phyloP scores from a whole-genome alignment of 495 filamentous ascomycete species.

The Usnea hakonensis region DNA sequence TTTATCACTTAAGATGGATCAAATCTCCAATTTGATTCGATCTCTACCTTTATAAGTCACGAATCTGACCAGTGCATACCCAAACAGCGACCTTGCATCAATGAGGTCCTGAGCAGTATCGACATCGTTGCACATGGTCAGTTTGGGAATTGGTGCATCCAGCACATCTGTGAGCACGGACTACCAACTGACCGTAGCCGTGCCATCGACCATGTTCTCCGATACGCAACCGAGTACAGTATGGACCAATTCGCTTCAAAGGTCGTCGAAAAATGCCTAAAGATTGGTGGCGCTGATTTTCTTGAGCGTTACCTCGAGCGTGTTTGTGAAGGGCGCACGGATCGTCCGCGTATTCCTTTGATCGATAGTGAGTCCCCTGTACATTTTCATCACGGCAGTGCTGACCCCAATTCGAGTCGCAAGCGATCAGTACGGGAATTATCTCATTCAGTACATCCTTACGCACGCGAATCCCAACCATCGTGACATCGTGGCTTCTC shows the following conservation, averaged over 20 bases:
- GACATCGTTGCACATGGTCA: slow-evolving; percentile 96
- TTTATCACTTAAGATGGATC: background rate
- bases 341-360: slow-evolving; percentile 90
- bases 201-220: slow-evolving; percentile 90
- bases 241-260: slow-evolving; percentile 99
- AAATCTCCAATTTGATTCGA: background rate
- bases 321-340: slow-evolving; percentile 81
- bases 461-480: slow-evolving; percentile 79
- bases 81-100: slow-evolving; percentile 80
- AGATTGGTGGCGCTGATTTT: slow-evolving; percentile 89
- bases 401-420: slow-evolving; percentile 53
- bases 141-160: slow-evolving; percentile 99
- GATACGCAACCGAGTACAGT: slow-evolving; percentile 89
- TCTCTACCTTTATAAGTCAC: slow-evolving; percentile 2
- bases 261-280: slow-evolving; percentile 97
- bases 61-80: slow-evolving; percentile 30
- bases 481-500: slow-evolving; percentile 83
- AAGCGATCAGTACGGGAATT: slow-evolving; percentile 97
- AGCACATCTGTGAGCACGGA: slow-evolving; percentile 98
- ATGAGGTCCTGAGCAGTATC: slow-evolving; percentile 88
- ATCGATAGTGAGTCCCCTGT: slow-evolving; percentile 68
- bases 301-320: slow-evolving; percentile 86
- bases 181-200: slow-evolving; percentile 83
- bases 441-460: slow-evolving; percentile 93
- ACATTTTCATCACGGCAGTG: background rate